phyloP scores from a whole-genome alignment of 495 filamentous ascomycete genomes.

The Tetracladium setigerum region DNA sequence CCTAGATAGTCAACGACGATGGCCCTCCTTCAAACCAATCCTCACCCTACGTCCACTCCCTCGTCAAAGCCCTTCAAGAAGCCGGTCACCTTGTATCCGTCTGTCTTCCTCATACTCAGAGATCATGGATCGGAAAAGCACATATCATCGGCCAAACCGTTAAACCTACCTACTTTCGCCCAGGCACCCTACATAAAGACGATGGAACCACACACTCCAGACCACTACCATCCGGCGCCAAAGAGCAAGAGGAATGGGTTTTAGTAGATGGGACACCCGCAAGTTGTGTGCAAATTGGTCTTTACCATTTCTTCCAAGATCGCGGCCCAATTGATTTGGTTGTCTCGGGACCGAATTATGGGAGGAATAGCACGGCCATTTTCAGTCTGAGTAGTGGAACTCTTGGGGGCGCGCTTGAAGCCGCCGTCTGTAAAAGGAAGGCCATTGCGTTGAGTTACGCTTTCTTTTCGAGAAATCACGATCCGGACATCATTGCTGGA shows the following conservation, averaged over 20 bases:
- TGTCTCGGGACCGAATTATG: constrained; percentile 89
- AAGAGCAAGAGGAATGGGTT: constrained; percentile 80
- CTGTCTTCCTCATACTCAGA: constrained; percentile 81
- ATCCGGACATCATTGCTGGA: constrained; percentile 65
- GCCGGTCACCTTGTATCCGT: constrained; percentile 82
- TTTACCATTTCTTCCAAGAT: constrained; percentile 78
- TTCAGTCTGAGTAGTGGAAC: constrained; percentile 89
- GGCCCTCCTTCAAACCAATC: constrained; percentile 86
- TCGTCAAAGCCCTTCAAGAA: constrained; percentile 68
- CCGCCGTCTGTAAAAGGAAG: constrained; percentile 69
- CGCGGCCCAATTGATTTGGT: constrained; percentile 77
- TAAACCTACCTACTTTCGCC: constrained; percentile 84
- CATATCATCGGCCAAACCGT: constrained; percentile 83
- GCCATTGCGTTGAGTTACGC: constrained; percentile 83
- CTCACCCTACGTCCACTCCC: constrained; percentile 86
- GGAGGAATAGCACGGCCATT: constrained; percentile 84
- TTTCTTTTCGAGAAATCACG: constrained; percentile 74
- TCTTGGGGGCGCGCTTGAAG: constrained; percentile 85
- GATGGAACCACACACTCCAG: constrained; percentile 57
- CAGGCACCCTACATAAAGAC: constrained; percentile 52
- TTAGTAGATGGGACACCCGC: constrained; percentile 85
- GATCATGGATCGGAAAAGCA: constrained; percentile 97
- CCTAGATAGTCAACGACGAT: constrained; percentile 83
- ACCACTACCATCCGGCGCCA: constrained; percentile 38
- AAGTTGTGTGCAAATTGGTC: constrained; percentile 81